These are phyloP conservation scores for Amoeboaphelidium protococcarum DNA, from an alignment of 371 early-diverging fungal genomes.

Conservation along the genomic window DNA sequence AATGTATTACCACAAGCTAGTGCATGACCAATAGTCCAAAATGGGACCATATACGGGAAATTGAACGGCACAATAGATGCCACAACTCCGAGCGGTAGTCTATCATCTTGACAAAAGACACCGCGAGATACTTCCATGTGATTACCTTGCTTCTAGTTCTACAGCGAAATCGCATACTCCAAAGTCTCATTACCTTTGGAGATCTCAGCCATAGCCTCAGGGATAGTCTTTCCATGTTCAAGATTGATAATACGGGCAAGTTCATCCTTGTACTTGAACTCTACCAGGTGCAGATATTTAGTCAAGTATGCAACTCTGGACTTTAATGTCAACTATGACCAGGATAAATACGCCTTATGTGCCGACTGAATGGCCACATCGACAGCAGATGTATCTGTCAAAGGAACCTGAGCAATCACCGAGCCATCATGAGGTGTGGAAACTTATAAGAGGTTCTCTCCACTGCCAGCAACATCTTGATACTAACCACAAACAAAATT, in stretches of 20 bases:
- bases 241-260: constrained; percentile 31
- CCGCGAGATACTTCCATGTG: constrained; percentile 23
- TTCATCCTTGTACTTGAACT: constrained; percentile 21
- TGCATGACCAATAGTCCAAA: constrained; percentile 44
- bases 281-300: constrained; percentile 21
- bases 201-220: constrained; percentile 13
- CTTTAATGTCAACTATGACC: constrained; percentile 5
- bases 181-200: constrained; percentile 23
- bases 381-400: constrained; percentile 24
- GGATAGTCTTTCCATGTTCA: constrained; percentile 27
- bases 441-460: too few relatives aligned
- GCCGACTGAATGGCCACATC: constrained; percentile 26
- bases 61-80: constrained; percentile 40
- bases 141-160: constrained; percentile 24
- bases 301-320: constrained; percentile 10
- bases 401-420: constrained; percentile 25
- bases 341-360: constrained; percentile 8
- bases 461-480: too few relatives aligned
- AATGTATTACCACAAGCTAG: constrained; percentile 35
- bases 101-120: constrained; percentile 28
- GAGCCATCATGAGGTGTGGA: constrained; percentile 27
- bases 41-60: constrained; percentile 47
- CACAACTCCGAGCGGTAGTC: constrained; percentile 33
- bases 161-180: constrained; percentile 30
- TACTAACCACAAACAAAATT: too few relatives aligned